phyloP scores from a whole-genome alignment of 2,329 filamentous ascomycete species.

The Tothia fuscella region DNA sequence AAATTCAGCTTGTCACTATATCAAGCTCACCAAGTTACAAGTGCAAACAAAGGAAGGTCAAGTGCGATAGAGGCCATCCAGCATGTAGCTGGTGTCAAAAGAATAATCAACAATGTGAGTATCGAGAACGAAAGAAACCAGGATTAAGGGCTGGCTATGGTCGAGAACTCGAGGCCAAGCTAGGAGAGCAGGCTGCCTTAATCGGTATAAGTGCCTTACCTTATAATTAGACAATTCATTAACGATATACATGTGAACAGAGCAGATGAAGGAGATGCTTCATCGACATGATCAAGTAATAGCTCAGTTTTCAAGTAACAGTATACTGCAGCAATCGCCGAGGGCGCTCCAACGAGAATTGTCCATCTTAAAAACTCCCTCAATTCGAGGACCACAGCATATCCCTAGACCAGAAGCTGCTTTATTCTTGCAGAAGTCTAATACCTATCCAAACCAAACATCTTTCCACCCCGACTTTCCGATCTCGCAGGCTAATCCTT shows the following conservation, averaged over 20 bases:
- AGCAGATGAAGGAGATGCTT: conserved; percentile 34
- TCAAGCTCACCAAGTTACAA: too few relatives aligned
- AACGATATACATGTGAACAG: conserved; percentile 15
- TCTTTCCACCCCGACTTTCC: conserved; percentile 19
- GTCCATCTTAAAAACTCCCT: conserved; percentile 23
- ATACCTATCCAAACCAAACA: conserved; percentile 22
- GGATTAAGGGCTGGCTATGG: conserved; percentile 50
- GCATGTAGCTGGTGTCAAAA: conserved; percentile 63
- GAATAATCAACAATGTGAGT: conserved; percentile 55
- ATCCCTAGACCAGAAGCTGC: conserved; percentile 32
- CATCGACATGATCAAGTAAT: conserved; percentile 35
- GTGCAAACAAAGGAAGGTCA: conserved; percentile 70
- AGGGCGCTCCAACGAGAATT: conserved; percentile 22
- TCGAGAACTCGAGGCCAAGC: conserved; percentile 47
- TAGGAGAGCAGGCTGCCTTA: conserved; percentile 15
- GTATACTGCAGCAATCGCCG: conserved; percentile 16
- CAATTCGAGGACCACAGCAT: conserved; percentile 29
- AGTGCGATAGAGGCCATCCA: conserved; percentile 60
- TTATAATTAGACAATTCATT: neutral
- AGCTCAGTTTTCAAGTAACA: conserved; percentile 26
- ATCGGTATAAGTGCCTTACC: conserved; percentile 3
- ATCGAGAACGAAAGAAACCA: conserved; percentile 59
- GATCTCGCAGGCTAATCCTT: conserved; percentile 10
- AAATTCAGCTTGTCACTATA: too few relatives aligned
- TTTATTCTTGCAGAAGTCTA: conserved; percentile 34